Percentiles rank a stretch among this genome's conserved stretches.
Evolutionary conservation across 2,329 filamentous ascomycete genomes (phyloP).

Genomic region (Mycosphaerella arachidis): DNA sequence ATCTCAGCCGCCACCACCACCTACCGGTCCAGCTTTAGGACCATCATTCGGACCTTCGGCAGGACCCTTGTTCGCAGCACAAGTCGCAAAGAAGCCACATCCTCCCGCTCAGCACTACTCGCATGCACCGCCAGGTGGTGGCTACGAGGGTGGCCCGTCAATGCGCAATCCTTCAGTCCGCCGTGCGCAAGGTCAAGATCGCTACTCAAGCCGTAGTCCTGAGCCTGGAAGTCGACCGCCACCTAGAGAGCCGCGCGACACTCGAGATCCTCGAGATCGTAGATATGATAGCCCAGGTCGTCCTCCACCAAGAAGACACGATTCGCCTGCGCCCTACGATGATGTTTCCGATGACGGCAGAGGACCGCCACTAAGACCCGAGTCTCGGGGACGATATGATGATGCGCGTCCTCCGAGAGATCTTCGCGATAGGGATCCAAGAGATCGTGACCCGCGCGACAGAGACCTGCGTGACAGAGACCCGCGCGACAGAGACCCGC

Average conservation of each 20-base stretch:
- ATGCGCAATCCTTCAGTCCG: conserved; percentile 17
- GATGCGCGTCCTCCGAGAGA: not conserved
- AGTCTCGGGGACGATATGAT: not conserved
- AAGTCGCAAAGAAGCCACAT: conserved; percentile 17
- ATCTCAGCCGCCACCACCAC: conserved; percentile 6
- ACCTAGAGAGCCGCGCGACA: conserved; percentile 2
- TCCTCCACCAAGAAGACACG: conserved; percentile 12
- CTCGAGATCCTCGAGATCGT: conserved; percentile 1
- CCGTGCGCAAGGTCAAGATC: conserved; percentile 10
- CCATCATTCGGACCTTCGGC: conserved; percentile 42
- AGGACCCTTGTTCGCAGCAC: conserved; percentile 42
- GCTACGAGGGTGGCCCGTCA: conserved; percentile 16
- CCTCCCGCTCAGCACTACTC: conserved; percentile 9
- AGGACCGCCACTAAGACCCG: not conserved
- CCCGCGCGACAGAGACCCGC: conserved; percentile 6
- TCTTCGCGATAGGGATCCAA: not conserved
- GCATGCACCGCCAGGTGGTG: conserved; percentile 9
- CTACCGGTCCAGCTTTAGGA: conserved; percentile 18
- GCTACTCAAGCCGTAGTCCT: conserved; percentile 18
- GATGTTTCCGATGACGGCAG: not conserved
- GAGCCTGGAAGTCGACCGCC: conserved; percentile 9
- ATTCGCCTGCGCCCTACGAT: conserved; percentile 9
- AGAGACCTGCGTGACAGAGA: not conserved
- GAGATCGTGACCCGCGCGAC: not conserved
- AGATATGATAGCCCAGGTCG: conserved; percentile 11